These are phyloP conservation scores for Dillenia suffruticosa DNA, from an alignment of 164 flowering plant species.

Conservation along the genomic window DNA sequence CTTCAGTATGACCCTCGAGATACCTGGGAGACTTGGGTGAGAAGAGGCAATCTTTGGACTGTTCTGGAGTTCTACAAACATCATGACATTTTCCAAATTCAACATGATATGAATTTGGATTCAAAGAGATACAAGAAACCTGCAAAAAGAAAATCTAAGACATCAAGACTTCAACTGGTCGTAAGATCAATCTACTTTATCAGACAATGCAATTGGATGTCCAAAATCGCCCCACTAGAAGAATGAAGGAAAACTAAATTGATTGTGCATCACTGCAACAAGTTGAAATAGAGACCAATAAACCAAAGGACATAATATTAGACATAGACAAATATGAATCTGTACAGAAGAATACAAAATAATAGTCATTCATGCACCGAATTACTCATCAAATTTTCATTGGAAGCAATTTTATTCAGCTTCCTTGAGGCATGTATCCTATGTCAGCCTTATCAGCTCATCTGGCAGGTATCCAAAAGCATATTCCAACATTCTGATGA, in stretches of 20 bases:
- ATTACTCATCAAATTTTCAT: not conserved
- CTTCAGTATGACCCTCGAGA: not conserved
- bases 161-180: not conserved
- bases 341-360: not conserved
- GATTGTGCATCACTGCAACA: not conserved
- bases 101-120: not conserved
- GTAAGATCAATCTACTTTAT: too few relatives aligned
- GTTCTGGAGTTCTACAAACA: slow-evolving; percentile 2
- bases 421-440: too few relatives aligned
- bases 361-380: not conserved
- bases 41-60: not conserved
- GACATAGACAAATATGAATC: not conserved
- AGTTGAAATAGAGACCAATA: not conserved
- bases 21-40: not conserved
- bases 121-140: not conserved
- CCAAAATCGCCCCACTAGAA: not conserved
- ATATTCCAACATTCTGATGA: too few relatives aligned
- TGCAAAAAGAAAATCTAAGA: slow-evolving; percentile 4
- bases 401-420: too few relatives aligned
- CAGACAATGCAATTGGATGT: not conserved
- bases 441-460: too few relatives aligned
- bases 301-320: not conserved
- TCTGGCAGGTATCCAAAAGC: too few relatives aligned
- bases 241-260: not conserved
- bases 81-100: slow-evolving; percentile 3